Percentiles rank a stretch among this genome's conserved stretches.
Evolutionary conservation across 192 early-diverging fungal genomes (phyloP).

Genomic region (Coemansia sp.): DNA sequence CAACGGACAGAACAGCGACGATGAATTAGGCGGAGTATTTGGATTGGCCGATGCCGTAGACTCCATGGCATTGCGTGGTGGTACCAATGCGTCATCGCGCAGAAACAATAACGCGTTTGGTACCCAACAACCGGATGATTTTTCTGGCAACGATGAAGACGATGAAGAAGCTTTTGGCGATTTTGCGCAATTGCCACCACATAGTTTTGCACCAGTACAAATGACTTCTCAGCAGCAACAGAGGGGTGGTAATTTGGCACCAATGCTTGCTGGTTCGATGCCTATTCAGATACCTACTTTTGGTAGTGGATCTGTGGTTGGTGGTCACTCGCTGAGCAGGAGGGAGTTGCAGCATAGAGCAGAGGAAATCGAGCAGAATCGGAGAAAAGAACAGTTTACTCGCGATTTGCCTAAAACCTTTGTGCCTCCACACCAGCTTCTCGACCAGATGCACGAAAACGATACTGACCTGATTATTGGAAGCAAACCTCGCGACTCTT

Average conservation of each 20-base stretch:
- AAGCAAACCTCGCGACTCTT: conserved; percentile 51
- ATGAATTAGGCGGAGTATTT: neutral
- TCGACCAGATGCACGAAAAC: conserved; percentile 35
- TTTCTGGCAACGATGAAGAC: conserved; percentile 26
- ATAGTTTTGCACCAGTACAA: neutral
- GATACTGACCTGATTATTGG: conserved; percentile 40
- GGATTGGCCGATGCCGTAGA: neutral
- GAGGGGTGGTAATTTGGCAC: conserved; percentile 26
- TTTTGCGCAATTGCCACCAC: conserved; percentile 10
- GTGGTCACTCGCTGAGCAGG: conserved; percentile 28
- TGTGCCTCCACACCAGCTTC: conserved; percentile 49
- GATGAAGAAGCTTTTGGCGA: conserved; percentile 33
- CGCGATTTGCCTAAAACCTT: conserved; percentile 45
- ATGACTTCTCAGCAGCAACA: neutral
- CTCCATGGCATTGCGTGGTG: neutral
- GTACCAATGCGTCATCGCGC: neutral
- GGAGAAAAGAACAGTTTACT: conserved; percentile 29
- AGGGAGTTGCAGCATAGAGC: conserved; percentile 26
- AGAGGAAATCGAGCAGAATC: conserved; percentile 33
- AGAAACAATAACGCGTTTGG: neutral
- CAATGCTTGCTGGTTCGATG: conserved; percentile 51
- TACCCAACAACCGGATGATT: conserved; percentile 27
- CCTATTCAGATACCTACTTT: conserved; percentile 46
- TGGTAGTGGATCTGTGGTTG: conserved; percentile 22
- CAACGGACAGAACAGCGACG: conserved; percentile 7